Evolutionary conservation across 768 basidiomycete species (phyloP), one percentile per base, ranked within the genome.

Genomic region (Neoboletus brunneissimus): DNA sequence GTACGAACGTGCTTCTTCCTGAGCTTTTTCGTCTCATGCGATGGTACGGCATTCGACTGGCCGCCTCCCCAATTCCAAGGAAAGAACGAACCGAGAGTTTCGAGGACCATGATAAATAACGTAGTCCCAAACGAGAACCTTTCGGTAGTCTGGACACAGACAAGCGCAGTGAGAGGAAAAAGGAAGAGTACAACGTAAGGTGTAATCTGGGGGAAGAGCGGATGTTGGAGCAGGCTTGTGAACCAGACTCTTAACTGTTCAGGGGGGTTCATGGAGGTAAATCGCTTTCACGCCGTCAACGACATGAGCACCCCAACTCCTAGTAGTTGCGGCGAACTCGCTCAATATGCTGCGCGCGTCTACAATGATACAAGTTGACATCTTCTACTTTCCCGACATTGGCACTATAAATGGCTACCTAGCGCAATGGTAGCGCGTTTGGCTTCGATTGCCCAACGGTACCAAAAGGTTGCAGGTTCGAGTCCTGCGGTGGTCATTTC

Each of bases 391-490:
- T 1, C 1, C 25, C 15, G 5, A 8, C 0, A 0, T 2, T 1
- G 0, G 0, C 0, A 0, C 0, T 18, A 1, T 12, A 7, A 48
- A 76, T 73, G 85, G 83, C 82, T 85, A 83, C 86, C 86, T 90
- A 77, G 88, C 88, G 86, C 88, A 89, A 90, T 89, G 88, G 88
- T 89, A 90, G 88, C 88, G 88, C 88, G 87, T 90, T 88, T 89
- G 88, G 88, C 88, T 90, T 90, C 88, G 87, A 88, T 81, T 65
- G 85, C 84, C 77, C 61, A 73, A 76, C 73, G 83, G 76, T 60
- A 91, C 88, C 89, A 89, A 89, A 87, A 90, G 89, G 89, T 86
- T 91, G 89, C 88, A 91, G 89, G 89, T 91, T 91, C 89, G 88
- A 91, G 87, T 88, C 89, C 89, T 89, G 89, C 87, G 85, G 87